Evolutionary conservation across 176 grass and related monocot species (phyloP), one percentile per base, ranked within the genome.

Genomic region (Pontederia crassipes): DNA sequence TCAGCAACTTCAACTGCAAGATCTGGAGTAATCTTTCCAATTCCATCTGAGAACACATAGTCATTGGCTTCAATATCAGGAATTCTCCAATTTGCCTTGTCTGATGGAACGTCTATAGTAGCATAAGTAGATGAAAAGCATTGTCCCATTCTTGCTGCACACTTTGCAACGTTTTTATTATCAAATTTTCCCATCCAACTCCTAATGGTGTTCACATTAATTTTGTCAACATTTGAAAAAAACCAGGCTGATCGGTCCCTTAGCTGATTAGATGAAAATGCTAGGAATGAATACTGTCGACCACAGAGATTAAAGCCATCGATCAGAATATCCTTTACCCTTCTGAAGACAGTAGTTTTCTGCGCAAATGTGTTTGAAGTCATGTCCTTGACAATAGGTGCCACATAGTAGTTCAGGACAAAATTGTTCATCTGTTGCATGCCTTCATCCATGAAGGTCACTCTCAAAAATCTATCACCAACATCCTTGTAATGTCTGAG

Each of bases 71-170:
- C 20, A 68, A 95, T 62, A 59, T 95, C 91, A 8, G 73, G 67
- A 52, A 84, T 71, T 12, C 46, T 54, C 55, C 60, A 50, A 64
- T 84, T 62, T 9, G 80, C 75, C 66, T 87, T 72, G 29, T 79
- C 12, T 9, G 55, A 50, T n/a, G 78, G 69, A 56, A 90, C 58
- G 11, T 77, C 58, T 17, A 96, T 80, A 1, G 86, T 90, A 4
- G 91, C 91, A 78, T 85, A 96, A 15, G 91, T 96, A 15, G 91
- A 90, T 32, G 91, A 96, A 75, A 96, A 96, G 57, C 91, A 90
- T 64, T 87, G 91, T 8, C 91, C 91, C 91, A 96, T 96, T 46
- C 91, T 66, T 65, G 86, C 81, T 2, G 81, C 70, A 4, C 85
- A 83, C 66, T 87, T 96, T 45, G 91, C 91, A 7, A 95, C 78